Conservation (phyloP, 2,329 filamentous ascomycete species). For the Colletotrichum neosansevieriae region DNA sequence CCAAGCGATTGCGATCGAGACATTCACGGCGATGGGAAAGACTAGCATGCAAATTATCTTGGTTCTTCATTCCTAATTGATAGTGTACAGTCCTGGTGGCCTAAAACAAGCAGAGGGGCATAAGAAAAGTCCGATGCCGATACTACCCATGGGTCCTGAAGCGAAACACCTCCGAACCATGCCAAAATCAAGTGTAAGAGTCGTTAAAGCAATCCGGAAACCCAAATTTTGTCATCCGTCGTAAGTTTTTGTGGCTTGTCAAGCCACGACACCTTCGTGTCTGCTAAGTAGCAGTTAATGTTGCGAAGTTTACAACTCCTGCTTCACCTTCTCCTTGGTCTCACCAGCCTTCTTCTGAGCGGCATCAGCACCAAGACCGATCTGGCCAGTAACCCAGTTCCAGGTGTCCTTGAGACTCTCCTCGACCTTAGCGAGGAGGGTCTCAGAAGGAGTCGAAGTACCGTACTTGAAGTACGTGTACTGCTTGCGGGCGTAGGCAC, state of each 20-base stretch:
- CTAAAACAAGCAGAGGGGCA: not conserved
- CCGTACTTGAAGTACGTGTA: constrained; percentile 83
- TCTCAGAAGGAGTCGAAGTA: constrained; percentile 73
- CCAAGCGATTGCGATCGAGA: not conserved
- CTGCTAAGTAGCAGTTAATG: not conserved
- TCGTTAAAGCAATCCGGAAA: constrained; percentile 32
- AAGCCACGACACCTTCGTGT: constrained; percentile 2
- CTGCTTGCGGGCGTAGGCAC: constrained; percentile 78
- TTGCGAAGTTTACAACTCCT: constrained; percentile 59
- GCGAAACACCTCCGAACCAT: constrained; percentile 23
- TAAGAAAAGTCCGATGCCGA: constrained; percentile 19
- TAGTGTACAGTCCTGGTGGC: constrained; percentile 35
- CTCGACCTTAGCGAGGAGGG: constrained; percentile 73
- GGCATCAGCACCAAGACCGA: constrained; percentile 60
- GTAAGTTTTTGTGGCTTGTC: constrained; percentile 9
- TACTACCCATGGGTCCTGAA: not conserved
- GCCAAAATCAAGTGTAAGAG: constrained; percentile 21
- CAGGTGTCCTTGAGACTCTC: constrained; percentile 61
- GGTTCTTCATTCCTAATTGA: constrained; percentile 21
- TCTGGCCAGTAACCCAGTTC: constrained; percentile 64
- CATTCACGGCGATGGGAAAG: not conserved
- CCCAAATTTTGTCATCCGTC: constrained; percentile 40
- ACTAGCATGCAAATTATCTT: constrained; percentile 10
- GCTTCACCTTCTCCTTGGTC: constrained; percentile 53
- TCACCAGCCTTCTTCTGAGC: constrained; percentile 60